These are phyloP conservation scores for Colletotrichum sp. DNA, from an alignment of 2,329 filamentous ascomycete genomes.

Conservation along the genomic window DNA sequence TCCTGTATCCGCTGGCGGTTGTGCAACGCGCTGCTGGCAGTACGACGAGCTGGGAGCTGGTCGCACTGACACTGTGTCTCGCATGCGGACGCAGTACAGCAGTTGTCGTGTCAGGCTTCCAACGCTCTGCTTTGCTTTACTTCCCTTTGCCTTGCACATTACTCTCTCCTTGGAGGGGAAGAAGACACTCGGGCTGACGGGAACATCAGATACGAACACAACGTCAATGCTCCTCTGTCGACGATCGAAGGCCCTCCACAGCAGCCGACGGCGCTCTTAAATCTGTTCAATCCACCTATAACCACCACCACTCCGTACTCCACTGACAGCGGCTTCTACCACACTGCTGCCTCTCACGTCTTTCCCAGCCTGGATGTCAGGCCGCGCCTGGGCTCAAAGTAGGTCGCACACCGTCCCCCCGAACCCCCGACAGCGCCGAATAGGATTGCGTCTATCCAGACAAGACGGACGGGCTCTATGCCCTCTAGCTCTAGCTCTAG, in stretches of 20 bases:
- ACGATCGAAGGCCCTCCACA: slow-evolving; percentile 58
- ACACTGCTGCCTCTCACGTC: slow-evolving; percentile 47
- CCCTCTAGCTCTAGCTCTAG: not conserved
- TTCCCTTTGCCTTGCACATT: slow-evolving; percentile 23
- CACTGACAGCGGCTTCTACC: slow-evolving; percentile 55
- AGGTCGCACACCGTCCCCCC: slow-evolving; percentile 38
- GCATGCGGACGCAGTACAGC: slow-evolving; percentile 41
- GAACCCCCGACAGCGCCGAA: not conserved
- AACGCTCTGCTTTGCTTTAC: slow-evolving; percentile 24
- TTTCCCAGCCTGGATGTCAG: slow-evolving; percentile 58
- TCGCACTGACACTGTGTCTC: slow-evolving; percentile 33
- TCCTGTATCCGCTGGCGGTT: slow-evolving; percentile 41
- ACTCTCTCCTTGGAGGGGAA: not conserved
- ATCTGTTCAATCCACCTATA: slow-evolving; percentile 55
- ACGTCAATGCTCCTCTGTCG: slow-evolving; percentile 55
- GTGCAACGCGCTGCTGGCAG: slow-evolving; percentile 52
- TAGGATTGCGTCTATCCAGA: slow-evolving; percentile 8
- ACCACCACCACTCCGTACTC: slow-evolving; percentile 54
- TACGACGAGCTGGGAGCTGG: slow-evolving; percentile 38
- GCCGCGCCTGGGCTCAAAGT: slow-evolving; percentile 60
- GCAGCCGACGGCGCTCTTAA: slow-evolving; percentile 54
- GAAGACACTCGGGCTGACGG: slow-evolving; percentile 25
- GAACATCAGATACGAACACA: slow-evolving; percentile 58
- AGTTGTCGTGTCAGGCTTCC: slow-evolving; percentile 36
- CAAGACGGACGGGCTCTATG: slow-evolving; percentile 7